Evolutionary conservation across 2,329 filamentous ascomycete species (phyloP).

Genomic region (Xylaria sp.): DNA sequence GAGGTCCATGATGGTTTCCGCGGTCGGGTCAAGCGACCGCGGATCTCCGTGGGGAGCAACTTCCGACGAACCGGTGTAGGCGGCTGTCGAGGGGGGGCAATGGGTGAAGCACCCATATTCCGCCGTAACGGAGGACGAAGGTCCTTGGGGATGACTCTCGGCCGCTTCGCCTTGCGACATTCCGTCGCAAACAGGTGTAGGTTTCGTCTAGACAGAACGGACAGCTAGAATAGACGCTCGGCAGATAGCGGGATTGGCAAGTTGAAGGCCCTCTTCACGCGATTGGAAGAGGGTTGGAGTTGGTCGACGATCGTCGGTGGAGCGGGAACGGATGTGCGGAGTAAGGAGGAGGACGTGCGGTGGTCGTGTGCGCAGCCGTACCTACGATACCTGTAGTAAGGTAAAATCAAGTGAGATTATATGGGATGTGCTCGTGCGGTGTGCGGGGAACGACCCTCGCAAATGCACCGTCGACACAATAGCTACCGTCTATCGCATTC

Average conservation of each 20-base stretch:
- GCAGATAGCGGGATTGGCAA: constrained; percentile 30
- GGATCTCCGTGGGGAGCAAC: constrained; percentile 22
- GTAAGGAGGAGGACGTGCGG: constrained; percentile 6
- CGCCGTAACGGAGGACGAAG: constrained; percentile 35
- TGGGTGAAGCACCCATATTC: constrained; percentile 46
- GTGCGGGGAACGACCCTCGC: constrained; percentile 65
- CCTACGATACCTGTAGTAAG: neutral
- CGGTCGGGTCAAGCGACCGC: constrained; percentile 24
- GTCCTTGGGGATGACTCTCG: constrained; percentile 41
- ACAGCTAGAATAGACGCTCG: neutral
- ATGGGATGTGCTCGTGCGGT: constrained; percentile 51
- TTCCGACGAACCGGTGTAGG: constrained; percentile 36
- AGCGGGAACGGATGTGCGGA: constrained; percentile 24
- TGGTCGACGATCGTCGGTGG: constrained; percentile 4
- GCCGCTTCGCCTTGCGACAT: constrained; percentile 59
- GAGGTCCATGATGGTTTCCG: constrained; percentile 39
- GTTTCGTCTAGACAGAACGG: constrained; percentile 24
- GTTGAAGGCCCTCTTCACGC: constrained; percentile 33
- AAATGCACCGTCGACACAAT: constrained; percentile 59
- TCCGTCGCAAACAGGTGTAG: constrained; percentile 36
- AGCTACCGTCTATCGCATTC: constrained; percentile 61
- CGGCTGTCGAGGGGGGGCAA: constrained; percentile 36
- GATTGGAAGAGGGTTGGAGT: constrained; percentile 20
- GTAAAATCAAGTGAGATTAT: too few species aligned
- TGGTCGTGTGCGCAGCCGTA: constrained; percentile 14